A percentile compares a stretch with the other conserved stretches of the same genome.
Evolutionary conservation across 1,284 basidiomycete genomes (phyloP).

Genomic region (Phaffia rhodozyma): DNA sequence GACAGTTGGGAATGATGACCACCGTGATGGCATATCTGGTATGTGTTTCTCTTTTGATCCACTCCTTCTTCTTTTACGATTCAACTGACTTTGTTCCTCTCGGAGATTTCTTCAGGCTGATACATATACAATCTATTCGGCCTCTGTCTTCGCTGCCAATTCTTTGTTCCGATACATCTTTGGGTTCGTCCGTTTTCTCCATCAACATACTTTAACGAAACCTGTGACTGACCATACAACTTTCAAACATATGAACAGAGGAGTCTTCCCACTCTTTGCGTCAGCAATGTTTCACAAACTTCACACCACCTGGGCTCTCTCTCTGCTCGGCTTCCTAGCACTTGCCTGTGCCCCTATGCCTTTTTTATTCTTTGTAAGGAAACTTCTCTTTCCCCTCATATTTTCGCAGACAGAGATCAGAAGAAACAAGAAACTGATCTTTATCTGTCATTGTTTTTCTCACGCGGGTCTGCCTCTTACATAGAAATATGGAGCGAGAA

Average conservation of each 20-base stretch:
- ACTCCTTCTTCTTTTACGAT: conserved; percentile 30
- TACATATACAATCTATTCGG: conserved; percentile 30
- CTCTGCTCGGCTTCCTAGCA: conserved; percentile 50
- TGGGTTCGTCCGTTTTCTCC: conserved; percentile 29
- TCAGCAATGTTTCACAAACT: conserved; percentile 47
- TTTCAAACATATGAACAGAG: conserved; percentile 20
- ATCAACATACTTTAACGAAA: too few species aligned
- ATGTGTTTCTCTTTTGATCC: conserved; percentile 49
- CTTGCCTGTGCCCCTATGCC: conserved; percentile 48
- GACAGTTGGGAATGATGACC: not conserved
- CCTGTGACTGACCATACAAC: too few species aligned
- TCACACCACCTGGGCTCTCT: conserved; percentile 54
- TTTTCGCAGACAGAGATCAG: too few species aligned
- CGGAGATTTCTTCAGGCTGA: not conserved
- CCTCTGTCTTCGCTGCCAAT: conserved; percentile 55
- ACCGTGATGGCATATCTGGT: conserved; percentile 34
- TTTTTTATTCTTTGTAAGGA: conserved; percentile 37
- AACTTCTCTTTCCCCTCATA: not conserved
- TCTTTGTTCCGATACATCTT: conserved; percentile 54
- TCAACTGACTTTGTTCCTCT: conserved; percentile 18
- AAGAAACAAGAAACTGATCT: too few species aligned
- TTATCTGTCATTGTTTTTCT: not conserved
- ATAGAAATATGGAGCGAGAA: conserved; percentile 42
- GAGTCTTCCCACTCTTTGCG: conserved; percentile 51
- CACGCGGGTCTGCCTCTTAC: too few species aligned